phyloP scores from a whole-genome alignment of 208 protist species.

The Phytomonas serpens region DNA sequence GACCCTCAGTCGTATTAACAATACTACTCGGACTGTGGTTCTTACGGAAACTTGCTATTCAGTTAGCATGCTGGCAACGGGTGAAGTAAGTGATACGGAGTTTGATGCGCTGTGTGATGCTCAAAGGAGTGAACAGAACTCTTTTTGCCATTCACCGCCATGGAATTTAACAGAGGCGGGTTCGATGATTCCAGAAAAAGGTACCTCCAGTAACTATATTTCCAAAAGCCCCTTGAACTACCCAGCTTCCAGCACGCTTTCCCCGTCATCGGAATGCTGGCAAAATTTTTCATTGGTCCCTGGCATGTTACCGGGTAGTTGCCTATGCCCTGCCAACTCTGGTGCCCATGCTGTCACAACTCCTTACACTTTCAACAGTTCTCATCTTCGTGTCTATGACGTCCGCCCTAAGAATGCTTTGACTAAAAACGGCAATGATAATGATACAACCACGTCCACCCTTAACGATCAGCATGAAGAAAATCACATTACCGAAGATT shows the following conservation, averaged over 20 bases:
- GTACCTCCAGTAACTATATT: not conserved
- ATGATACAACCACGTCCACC: constrained; percentile 2
- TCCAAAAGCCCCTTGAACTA: not conserved
- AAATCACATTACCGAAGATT: not conserved
- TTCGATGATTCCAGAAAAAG: not conserved
- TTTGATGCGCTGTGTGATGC: constrained; percentile 59
- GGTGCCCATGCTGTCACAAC: not conserved
- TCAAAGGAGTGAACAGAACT: not conserved
- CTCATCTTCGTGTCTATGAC: constrained; percentile 35
- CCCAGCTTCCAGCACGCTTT: not conserved
- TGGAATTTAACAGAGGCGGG: not conserved
- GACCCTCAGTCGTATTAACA: constrained; percentile 32
- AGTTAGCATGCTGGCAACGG: constrained; percentile 50
- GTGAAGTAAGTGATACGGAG: constrained; percentile 62
- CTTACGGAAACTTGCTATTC: constrained; percentile 69
- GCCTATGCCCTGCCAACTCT: not conserved
- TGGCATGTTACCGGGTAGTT: not conserved
- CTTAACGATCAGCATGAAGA: not conserved
- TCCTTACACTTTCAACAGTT: not conserved
- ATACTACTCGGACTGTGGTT: constrained; percentile 51
- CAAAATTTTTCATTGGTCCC: not conserved
- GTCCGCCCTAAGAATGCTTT: constrained; percentile 27
- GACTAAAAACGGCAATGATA: constrained; percentile 8
- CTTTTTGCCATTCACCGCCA: not conserved
- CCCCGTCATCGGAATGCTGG: not conserved